Conservation (phyloP, 2,329 filamentous ascomycete species). For the Aureobasidium sp. region DNA sequence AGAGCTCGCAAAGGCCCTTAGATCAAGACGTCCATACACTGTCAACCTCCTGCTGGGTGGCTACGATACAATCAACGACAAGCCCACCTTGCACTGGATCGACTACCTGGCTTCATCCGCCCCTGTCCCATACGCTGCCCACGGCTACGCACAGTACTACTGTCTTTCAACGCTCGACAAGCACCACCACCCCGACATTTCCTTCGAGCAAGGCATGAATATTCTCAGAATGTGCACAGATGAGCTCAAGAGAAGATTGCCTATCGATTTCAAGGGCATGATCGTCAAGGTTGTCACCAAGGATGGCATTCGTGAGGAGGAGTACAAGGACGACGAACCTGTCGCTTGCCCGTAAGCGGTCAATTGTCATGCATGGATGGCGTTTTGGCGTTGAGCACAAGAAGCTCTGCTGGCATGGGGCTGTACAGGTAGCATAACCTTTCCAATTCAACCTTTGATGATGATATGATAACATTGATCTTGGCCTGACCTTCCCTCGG, state of each 20-base stretch:
- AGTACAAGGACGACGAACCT: conserved; percentile 61
- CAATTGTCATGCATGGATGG: conserved; percentile 11
- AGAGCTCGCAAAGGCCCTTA: conserved; percentile 83
- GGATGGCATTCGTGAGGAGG: conserved; percentile 78
- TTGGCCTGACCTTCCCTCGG: not conserved
- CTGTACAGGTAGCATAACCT: conserved; percentile 15
- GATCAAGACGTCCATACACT: conserved; percentile 89
- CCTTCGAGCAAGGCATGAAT: conserved; percentile 81
- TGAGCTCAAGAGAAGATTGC: conserved; percentile 92
- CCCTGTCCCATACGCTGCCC: conserved; percentile 86
- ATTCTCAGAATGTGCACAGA: conserved; percentile 91
- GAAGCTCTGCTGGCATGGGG: conserved; percentile 5
- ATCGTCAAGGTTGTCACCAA: conserved; percentile 89
- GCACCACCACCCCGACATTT: conserved; percentile 94
- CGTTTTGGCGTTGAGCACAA: conserved; percentile 14
- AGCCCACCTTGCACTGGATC: conserved; percentile 92
- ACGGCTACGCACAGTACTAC: conserved; percentile 99
- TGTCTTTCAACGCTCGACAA: conserved; percentile 97
- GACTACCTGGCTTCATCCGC: conserved; percentile 91
- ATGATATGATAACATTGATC: conserved; percentile 3
- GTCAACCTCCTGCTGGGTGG: conserved; percentile 95
- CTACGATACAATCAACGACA: conserved; percentile 82
- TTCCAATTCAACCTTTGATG: conserved; percentile 11
- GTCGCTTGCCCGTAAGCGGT: conserved; percentile 9
- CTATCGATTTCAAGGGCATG: conserved; percentile 95